Evolutionary conservation across 805 yeast species (phyloP).

Genomic region (Teunomyces barrocoloradensis): DNA sequence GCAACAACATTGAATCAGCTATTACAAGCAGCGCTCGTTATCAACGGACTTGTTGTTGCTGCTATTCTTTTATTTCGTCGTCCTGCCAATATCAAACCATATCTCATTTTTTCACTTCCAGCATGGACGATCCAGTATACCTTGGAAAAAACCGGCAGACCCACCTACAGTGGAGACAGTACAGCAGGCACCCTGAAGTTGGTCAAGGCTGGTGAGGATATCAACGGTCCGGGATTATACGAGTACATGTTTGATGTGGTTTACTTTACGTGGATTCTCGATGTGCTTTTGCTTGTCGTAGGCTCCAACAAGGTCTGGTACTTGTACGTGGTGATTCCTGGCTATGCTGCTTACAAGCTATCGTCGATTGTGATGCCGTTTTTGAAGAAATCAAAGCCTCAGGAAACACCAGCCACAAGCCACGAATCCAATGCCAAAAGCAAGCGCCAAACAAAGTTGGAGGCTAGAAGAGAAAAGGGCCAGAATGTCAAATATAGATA

Average conservation of each 20-base stretch:
- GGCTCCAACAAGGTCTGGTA: slow-evolving; percentile 65
- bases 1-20: slow-evolving; percentile 37
- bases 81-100: slow-evolving; percentile 44
- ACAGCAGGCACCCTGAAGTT: slow-evolving; percentile 35
- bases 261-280: slow-evolving; percentile 61
- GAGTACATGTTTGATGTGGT: slow-evolving; percentile 72
- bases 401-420: neutral
- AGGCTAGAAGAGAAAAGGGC: slow-evolving; percentile 28
- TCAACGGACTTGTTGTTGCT: slow-evolving; percentile 42
- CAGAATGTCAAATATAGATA: slow-evolving; percentile 18
- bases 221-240: slow-evolving; percentile 59
- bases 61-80: slow-evolving; percentile 31
- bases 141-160: slow-evolving; percentile 62
- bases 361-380: slow-evolving; percentile 31
- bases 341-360: slow-evolving; percentile 48
- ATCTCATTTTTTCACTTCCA: slow-evolving; percentile 34
- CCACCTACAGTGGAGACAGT: slow-evolving; percentile 42
- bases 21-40: slow-evolving; percentile 28
- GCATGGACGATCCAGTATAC: slow-evolving; percentile 46
- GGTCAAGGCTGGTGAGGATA: slow-evolving; percentile 56
- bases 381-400: slow-evolving; percentile 9
- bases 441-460: slow-evolving; percentile 27
- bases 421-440: slow-evolving; percentile 14
- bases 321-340: slow-evolving; percentile 50
- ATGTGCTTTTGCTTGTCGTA: slow-evolving; percentile 48